Conservation (phyloP, 176 grass and related monocot species). For the Musa acuminata region DNA sequence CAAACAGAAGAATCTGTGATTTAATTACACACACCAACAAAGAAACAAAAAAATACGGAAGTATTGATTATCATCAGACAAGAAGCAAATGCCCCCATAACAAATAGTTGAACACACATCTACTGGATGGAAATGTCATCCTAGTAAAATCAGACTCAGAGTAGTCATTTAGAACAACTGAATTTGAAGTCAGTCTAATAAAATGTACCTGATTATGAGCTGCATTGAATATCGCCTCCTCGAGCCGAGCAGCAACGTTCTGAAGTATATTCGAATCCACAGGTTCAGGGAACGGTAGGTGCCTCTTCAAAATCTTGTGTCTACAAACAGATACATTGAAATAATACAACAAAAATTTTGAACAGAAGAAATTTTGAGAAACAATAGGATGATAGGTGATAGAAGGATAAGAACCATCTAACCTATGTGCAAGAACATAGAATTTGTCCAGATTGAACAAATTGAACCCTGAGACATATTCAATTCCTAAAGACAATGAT, state of each 20-base stretch:
- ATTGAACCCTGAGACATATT: no score
- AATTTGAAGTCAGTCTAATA: background rate
- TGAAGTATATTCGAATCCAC: background rate
- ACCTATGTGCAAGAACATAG: background rate
- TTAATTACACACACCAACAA: no score
- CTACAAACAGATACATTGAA: conserved; percentile 1
- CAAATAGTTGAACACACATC: no score
- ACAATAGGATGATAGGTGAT: background rate
- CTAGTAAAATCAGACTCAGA: no score
- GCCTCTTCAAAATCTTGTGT: conserved; percentile 8
- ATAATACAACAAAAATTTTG: background rate
- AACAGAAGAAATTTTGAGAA: background rate
- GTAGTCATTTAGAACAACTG: background rate
- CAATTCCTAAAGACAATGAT: no score
- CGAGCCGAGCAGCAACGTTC: conserved; percentile 8
- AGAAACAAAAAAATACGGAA: no score
- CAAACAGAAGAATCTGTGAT: no score
- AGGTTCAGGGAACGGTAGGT: conserved; percentile 5
- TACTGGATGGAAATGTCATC: no score
- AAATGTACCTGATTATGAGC: conserved; percentile 4
- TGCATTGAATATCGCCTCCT: conserved; percentile 8
- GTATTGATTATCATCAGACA: no score
- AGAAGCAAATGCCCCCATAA: no score
- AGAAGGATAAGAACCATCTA: background rate
- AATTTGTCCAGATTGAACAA: background rate